These are phyloP conservation scores for Citrullus mucosospermus DNA, from an alignment of 306 rosid species.

Conservation along the genomic window DNA sequence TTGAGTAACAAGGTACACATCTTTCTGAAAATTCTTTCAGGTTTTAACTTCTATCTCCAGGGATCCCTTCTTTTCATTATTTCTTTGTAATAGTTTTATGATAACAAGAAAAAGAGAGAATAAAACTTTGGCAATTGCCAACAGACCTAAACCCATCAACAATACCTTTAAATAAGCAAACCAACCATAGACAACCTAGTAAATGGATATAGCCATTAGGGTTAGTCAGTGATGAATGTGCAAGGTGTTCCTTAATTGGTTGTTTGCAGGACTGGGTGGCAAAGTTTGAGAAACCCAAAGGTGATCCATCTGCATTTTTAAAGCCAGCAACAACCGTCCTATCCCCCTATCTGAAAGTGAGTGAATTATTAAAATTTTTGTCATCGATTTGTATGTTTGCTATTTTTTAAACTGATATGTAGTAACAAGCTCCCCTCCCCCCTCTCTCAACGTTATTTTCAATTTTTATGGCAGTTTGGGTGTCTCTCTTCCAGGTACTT, in stretches of 20 bases:
- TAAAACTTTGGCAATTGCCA: neutral
- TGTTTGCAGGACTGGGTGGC: conserved; percentile 66
- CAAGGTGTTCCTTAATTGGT: neutral
- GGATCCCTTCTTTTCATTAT: neutral
- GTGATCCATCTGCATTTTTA: conserved; percentile 74
- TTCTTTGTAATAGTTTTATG: neutral
- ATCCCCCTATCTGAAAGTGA: conserved; percentile 89
- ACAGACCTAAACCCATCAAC: neutral
- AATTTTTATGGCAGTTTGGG: conserved; percentile 61
- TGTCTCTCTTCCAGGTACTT: conserved; percentile 89
- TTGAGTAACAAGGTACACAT: conserved; percentile 44
- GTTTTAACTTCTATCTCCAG: neutral
- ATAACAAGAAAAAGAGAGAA: neutral
- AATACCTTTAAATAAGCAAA: neutral
- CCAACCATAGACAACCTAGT: neutral
- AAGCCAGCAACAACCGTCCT: conserved; percentile 80
- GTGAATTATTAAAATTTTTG: conserved; percentile 15
- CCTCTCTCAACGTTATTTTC: conserved; percentile 1
- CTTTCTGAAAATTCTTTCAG: neutral
- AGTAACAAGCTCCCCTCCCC: neutral
- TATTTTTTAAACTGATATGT: conserved; percentile 1
- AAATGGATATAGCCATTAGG: neutral
- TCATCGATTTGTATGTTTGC: conserved; percentile 1
- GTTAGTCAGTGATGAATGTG: neutral
- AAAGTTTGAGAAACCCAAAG: conserved; percentile 86